Base-by-base conservation (phyloP, 768 basidiomycete species). In the Kwoniella bestiolae region DNA sequence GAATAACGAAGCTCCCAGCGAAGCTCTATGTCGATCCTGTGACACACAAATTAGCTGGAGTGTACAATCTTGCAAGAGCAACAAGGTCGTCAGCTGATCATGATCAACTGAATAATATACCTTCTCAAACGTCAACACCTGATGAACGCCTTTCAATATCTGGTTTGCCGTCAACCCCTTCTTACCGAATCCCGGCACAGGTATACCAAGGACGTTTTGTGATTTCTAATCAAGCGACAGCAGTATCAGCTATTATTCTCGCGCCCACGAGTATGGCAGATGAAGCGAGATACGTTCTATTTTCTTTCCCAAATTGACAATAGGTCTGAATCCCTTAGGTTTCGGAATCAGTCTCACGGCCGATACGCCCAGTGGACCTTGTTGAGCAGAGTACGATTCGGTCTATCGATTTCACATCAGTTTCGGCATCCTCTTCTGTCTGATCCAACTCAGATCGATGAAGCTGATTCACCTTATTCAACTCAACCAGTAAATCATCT, bases 301-400 rank as follows among this genome's bases (percentile, higher is more conserved):
- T 32, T 60, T 52, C 35, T 68, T 47, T 3, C 80, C 80, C 46
- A 98, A 83, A 76, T 99, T 98, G 28, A 96, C 91, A 66, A 98
- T 95, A 0, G 94, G 94, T 31, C 96, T 85, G 2, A 98, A 92
- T 0, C 96, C 96, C 3, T 88, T 91, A 63, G 94, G 94, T 79
- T 98, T 99, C 0, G 96, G 96, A 21, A 99, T 83, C 6, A 97
- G 84, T 2, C 96, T 86, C 2, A 78, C 77, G 11, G 68, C 72
- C 7, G 74, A 70, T 5, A 78, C 69, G 31, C 77, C 77, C 9
- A 78, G 46, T 49, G 68, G 72, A 28, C 74, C 73, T 34, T 68
- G 65, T 34, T 58, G 46, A 23, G 76, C 76, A 50, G 67, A 69
- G 34, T 62, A 63, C 9, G 47, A 38, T 60, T 72, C 66, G 38